A percentile compares a stretch with the other conserved stretches of the same genome.
Evolutionary conservation across 1,284 basidiomycete species (phyloP).

Genomic region (Marasmius tenuissimus): DNA sequence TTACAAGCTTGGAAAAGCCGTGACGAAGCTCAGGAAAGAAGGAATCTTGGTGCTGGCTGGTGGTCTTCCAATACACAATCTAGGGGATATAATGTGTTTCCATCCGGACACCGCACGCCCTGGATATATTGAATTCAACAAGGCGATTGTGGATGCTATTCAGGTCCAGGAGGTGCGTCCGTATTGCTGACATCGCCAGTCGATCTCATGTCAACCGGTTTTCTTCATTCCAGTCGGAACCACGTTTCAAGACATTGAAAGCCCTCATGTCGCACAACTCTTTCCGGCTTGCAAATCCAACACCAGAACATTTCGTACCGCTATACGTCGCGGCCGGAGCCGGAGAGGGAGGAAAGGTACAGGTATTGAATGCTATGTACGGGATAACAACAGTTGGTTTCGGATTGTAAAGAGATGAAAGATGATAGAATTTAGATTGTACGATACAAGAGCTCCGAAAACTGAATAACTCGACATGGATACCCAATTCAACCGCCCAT

Average conservation of each 20-base stretch:
- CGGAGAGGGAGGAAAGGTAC: conserved; percentile 54
- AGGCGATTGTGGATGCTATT: conserved; percentile 58
- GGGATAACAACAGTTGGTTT: conserved; percentile 64
- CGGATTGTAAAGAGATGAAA: conserved; percentile 38
- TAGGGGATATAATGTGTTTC: conserved; percentile 56
- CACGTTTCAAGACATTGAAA: conserved; percentile 44
- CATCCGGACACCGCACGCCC: conserved; percentile 46
- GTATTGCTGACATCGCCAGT: background rate
- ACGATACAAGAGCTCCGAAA: background rate
- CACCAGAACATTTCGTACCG: conserved; percentile 75
- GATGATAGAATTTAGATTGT: background rate
- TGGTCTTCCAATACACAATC: conserved; percentile 68
- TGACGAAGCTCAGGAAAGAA: conserved; percentile 60
- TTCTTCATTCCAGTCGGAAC: conserved; percentile 28
- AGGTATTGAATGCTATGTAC: conserved; percentile 52
- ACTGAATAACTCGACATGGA: background rate
- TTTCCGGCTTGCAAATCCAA: conserved; percentile 65
- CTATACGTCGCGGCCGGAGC: conserved; percentile 73
- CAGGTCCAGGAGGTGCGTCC: conserved; percentile 47
- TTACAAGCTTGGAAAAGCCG: conserved; percentile 64
- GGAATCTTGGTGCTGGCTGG: conserved; percentile 71
- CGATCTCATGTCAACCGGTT: background rate
- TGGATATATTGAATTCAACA: conserved; percentile 55
- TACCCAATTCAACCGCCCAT: no score
- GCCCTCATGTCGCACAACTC: conserved; percentile 53